Base-by-base conservation (phyloP, 2,329 filamentous ascomycete genomes). In the Akanthomyces uredinophilus region DNA sequence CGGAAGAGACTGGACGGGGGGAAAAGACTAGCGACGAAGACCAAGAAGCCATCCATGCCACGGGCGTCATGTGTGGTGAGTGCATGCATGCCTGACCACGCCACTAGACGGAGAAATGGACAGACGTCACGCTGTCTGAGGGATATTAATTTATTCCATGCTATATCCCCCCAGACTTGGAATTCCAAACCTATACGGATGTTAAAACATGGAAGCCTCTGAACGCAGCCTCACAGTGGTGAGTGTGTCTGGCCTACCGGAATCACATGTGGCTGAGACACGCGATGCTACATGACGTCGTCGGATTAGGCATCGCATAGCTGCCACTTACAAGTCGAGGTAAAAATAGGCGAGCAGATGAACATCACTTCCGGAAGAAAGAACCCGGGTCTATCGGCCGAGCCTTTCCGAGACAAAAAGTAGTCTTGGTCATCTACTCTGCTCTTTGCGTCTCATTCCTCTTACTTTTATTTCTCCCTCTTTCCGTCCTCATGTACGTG, bases 1-100 rank as follows among this genome's bases (percentile, higher is more conserved):
- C 29, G 55, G 47, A 8, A 10, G 20, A 16, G 20, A 7, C 22
- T n/a, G 29, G 29, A 47, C 44, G 22, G 43, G 22, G 37, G 37
- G 4, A 16, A 22, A 4, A 16, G 10, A 54, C 52, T 32, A 43
- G 37, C 27, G 43, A 47, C 41, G 20, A 24, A 27, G n/a, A 32
- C 20, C 6, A 49, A 22, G 14, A 35, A 27, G 32, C 32, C 27
- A 49, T 24, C 29, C 29, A 49, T 24, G 43, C 10, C 43, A 10
- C 44, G 18, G 24, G 6, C n/a, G 55, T 60, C 57, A 60, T 60
- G 57, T 44, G 57, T 60, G 10, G 22, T 18, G 13, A 53, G 37
- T 27, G 37, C 49, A 60, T 60, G 57, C 57, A 52, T 46, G 47
- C 41, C 57, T 56, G 53, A 56, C 53, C 57, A 60, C 57, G 57